Base-by-base conservation (phyloP, 2,329 filamentous ascomycete species). In the Penicillium sp. region DNA sequence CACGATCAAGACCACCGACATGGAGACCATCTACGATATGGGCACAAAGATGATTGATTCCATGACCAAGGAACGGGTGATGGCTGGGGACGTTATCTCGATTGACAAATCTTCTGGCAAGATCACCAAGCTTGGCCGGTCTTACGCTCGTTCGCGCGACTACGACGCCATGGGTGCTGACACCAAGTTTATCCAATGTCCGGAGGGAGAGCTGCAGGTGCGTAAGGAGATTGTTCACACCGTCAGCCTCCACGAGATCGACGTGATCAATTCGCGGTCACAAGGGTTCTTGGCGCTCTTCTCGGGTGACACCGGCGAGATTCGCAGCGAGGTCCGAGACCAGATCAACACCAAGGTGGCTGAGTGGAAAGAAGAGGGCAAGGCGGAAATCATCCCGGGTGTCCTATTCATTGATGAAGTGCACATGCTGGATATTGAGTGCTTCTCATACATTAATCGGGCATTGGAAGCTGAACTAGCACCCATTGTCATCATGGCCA, bases 21-120 rank as follows among this genome's bases (percentile, higher is more conserved):
- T 99, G 94, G 94, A 99, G 77, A 96, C 94, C 12, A 90, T 99
- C 63, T 99, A 97, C 79, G 94, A 99, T 70, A 97, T 99, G 92
- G 94, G 94, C 62, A 93, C 89, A 64, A 97, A 97, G 79, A 97
- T 99, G 94, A 99, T 99, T 64, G 94, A 99, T 72, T 92, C 92
- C 62, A 97, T 99, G 92, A 97, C 92, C 64, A 97, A 97, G 78
- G 94, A 99, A 80, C 93, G 95, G 68, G 91, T 99, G 62, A 96
- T 97, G 88, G 94, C 94, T 4, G 94, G 94, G 67, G 94, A 99
- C 73, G 94, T 99, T 64, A 95, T 99, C 68, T 96, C 90, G 54
- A 97, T 99, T 67, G 94, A 99, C 81, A 99, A 99, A 79, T 92
- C 93, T 0, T 96, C 92, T 2, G 94, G 94, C 63, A 96, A 97